Base-by-base conservation (phyloP, 78 protist species). In the Mastigamoeba balamuthi region DNA sequence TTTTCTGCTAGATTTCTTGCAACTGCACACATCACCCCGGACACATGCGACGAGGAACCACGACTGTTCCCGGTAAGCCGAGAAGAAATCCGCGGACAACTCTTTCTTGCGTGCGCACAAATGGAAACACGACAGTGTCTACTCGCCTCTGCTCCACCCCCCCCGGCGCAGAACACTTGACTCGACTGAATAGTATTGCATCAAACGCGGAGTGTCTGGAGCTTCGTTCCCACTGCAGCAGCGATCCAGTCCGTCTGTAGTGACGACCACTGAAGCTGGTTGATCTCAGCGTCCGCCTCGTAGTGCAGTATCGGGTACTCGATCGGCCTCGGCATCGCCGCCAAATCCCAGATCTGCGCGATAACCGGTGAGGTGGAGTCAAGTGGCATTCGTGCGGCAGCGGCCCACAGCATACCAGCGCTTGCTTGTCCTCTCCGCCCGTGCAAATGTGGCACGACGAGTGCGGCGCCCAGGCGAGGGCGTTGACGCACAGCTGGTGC, bases 381-480 rank as follows among this genome's bases (percentile, higher is more conserved):
- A 48, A 48, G 17, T 25, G 17, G 58, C 33, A 48, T 25, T 48
- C 33, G 58, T 48, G 58, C 33, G 58, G 58, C n/a, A n/a, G n/a
- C n/a, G n/a, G n/a, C n/a, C n/a, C n/a, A n/a, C n/a, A n/a, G 17
- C 58, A 48, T 48, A 48, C 58, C 17, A 95, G 76, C 9, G 98
- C 98, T 68, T 87, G 92, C 23, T 10, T 33, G 75, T 96, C 98
- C 52, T 94, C 97, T 0, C 88, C 94, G 0, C 87, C 95, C 23
- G 98, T 81, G 77, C 95, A 84, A 23, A 97, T 65, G 78, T 95
- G 96, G 85, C 92, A 66, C 35, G 87, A 70, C 17, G 98, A 92
- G 65, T 94, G 95, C 25, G 99, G 98, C 29, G 98, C 97, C 99
- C 99, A 95, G 9, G 83, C 36, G 25, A 95, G 27, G 23, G 93